Evolutionary conservation across 768 basidiomycete species (phyloP).

Genomic region (Tulasnella sp.): DNA sequence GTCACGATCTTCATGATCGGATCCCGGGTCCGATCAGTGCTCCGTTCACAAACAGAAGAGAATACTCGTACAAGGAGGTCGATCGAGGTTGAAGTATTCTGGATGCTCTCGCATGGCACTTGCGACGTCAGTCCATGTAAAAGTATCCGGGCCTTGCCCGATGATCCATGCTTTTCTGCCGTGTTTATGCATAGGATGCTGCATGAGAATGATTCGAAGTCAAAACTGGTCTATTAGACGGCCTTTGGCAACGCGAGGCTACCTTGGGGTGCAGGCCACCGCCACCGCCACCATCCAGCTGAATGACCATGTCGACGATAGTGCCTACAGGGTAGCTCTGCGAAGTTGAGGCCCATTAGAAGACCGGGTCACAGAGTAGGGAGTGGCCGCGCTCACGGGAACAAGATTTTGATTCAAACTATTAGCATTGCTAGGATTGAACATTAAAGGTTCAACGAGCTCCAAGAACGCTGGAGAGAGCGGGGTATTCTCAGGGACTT

Average conservation of each 20-base stretch:
- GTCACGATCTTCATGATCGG: conserved; percentile 9
- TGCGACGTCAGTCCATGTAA: conserved; percentile 8
- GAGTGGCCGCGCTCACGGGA: background rate
- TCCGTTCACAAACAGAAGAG: background rate
- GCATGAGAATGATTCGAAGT: background rate
- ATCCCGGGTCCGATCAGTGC: background rate
- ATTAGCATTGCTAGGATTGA: background rate
- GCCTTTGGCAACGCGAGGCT: background rate
- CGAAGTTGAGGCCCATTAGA: background rate
- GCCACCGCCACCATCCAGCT: too few relatives aligned
- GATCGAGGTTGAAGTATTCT: background rate
- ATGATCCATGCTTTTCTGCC: conserved; percentile 19
- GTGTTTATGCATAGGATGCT: conserved; percentile 23
- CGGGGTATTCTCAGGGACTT: background rate
- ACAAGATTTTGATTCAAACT: background rate
- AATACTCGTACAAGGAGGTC: conserved; percentile 8
- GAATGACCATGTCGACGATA: background rate
- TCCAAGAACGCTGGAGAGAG: background rate
- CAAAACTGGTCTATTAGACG: background rate
- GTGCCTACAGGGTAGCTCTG: background rate
- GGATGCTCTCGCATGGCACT: background rate
- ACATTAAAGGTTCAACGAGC: background rate
- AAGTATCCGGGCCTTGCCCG: background rate
- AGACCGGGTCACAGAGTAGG: background rate
- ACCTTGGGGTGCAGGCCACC: background rate